Evolutionary conservation across 306 rosid genomes (phyloP).

Genomic region (Trifolium dubium): DNA sequence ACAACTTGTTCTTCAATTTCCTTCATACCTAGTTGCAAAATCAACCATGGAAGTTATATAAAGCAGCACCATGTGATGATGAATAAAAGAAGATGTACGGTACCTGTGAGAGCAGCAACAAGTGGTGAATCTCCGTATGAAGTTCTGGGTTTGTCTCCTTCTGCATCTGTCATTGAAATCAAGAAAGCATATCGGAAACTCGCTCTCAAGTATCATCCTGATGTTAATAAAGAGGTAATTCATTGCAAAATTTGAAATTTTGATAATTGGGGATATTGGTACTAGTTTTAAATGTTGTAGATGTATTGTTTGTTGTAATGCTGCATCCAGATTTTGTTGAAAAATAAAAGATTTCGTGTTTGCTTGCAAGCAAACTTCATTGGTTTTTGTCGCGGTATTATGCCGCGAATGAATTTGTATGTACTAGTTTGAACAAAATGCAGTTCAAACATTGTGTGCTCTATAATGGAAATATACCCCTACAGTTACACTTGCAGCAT

Average conservation of each 20-base stretch:
- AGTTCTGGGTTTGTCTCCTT: slow-evolving; percentile 83
- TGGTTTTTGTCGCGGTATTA: not conserved
- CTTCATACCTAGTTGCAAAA: slow-evolving; percentile 39
- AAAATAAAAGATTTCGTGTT: not conserved
- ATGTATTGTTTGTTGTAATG: not conserved
- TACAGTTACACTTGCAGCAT: not conserved
- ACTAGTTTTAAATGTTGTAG: not conserved
- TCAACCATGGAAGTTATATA: slow-evolving; percentile 18
- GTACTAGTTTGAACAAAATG: not conserved
- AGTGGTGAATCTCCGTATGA: slow-evolving; percentile 80
- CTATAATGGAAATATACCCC: not conserved
- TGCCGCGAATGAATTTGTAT: not conserved
- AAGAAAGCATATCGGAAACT: slow-evolving; percentile 92
- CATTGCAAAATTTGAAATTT: not conserved
- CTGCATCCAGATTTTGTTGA: not conserved
- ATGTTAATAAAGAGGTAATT: slow-evolving; percentile 90
- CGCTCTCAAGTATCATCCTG: slow-evolving; percentile 95
- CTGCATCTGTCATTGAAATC: slow-evolving; percentile 70
- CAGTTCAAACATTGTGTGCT: not conserved
- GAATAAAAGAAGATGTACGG: slow-evolving; percentile 29
- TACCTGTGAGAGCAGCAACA: slow-evolving; percentile 53
- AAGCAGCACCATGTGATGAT: slow-evolving; percentile 31
- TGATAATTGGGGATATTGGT: not conserved
- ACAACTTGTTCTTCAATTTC: slow-evolving; percentile 40
- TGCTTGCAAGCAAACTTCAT: not conserved